phyloP scores from a whole-genome alignment of 2,329 filamentous ascomycete species.

The Rutstroemia sp. region DNA sequence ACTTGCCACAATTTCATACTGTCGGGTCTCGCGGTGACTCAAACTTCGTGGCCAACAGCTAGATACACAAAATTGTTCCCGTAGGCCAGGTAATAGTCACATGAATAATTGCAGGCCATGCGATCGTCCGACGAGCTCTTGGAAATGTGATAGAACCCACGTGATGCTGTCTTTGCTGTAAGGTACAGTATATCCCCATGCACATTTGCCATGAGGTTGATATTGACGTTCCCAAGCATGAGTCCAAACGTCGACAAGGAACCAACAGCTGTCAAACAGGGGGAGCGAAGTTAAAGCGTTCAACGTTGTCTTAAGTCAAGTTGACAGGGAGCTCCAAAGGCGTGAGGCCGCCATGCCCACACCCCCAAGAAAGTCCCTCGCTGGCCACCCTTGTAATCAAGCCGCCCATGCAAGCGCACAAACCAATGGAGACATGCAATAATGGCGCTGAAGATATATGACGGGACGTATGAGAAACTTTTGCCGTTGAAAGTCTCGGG shows the following conservation, averaged over 20 bases:
- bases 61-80: conserved; percentile 4
- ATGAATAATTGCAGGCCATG: background rate
- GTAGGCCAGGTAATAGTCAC: conserved; percentile 9
- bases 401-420: conserved; percentile 13
- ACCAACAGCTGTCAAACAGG: conserved; percentile 18
- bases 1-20: conserved; percentile 2
- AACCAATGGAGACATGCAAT: conserved; percentile 4
- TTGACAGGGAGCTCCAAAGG: conserved; percentile 1
- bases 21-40: conserved; percentile 7
- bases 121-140: conserved; percentile 8
- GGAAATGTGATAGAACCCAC: background rate
- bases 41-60: conserved; percentile 7
- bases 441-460: conserved; percentile 1
- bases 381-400: conserved; percentile 9
- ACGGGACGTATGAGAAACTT: conserved; percentile 10
- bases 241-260: conserved; percentile 9
- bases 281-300: conserved; percentile 9
- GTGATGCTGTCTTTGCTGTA: conserved; percentile 9
- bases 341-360: too few relatives aligned
- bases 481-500: conserved; percentile 13
- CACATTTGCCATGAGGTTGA: conserved; percentile 18
- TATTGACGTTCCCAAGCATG: conserved; percentile 20
- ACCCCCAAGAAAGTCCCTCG: background rate
- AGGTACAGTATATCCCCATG: conserved; percentile 10
- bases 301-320: conserved; percentile 4